Evolutionary conservation across 2,329 filamentous ascomycete species (phyloP).

Genomic region (Trichoderma hamatum): DNA sequence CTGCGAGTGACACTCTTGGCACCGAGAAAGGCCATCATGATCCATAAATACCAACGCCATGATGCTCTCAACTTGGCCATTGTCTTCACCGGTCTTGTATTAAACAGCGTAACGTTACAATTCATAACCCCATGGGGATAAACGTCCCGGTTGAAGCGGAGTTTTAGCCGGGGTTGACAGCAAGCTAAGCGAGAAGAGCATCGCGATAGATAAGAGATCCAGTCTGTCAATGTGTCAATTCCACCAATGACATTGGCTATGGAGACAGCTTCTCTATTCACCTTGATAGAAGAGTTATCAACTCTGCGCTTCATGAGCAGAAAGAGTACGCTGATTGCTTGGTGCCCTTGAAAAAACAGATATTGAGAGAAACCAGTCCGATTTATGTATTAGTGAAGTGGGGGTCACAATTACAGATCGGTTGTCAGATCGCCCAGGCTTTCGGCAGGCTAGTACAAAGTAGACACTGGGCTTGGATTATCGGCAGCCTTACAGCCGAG

Average conservation of each 20-base stretch:
- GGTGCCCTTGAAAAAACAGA: background rate
- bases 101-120: constrained; percentile 20
- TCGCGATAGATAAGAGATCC: constrained; percentile 11
- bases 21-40: background rate
- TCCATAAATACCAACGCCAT: background rate
- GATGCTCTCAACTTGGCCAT: background rate
- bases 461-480: background rate
- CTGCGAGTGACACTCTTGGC: background rate
- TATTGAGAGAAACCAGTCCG: background rate
- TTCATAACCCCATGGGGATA: constrained; percentile 18
- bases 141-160: constrained; percentile 1
- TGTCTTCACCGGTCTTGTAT: background rate
- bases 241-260: background rate
- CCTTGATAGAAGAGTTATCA: background rate
- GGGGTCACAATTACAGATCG: background rate
- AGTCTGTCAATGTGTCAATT: background rate
- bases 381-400: background rate
- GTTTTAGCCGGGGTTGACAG: constrained; percentile 7
- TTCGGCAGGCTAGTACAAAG: background rate
- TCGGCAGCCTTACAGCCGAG: background rate
- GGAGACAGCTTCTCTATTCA: background rate
- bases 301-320: no score
- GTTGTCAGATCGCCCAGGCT: background rate
- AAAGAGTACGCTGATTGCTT: background rate
- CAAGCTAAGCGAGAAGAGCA: constrained; percentile 8